Evolutionary conservation across 257 asterid species (phyloP).

Genomic region (Capsicum baccatum): DNA sequence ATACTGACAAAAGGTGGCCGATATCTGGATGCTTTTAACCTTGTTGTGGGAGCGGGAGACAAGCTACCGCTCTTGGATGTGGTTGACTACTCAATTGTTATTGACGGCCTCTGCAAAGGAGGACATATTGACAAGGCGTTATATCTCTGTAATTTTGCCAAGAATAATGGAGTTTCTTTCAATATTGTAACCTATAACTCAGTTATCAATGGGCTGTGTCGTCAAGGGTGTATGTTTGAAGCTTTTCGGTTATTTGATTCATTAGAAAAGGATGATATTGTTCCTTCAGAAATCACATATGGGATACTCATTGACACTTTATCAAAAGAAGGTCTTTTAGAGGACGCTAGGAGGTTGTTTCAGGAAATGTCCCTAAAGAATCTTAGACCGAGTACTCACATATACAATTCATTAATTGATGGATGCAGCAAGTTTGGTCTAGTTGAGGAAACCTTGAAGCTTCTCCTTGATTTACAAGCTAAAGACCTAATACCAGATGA

Average conservation of each 20-base stretch:
- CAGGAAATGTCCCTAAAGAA: constrained; percentile 64
- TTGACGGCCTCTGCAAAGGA: constrained; percentile 71
- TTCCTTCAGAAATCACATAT: constrained; percentile 77
- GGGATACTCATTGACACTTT: constrained; percentile 79
- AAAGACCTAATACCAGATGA: constrained; percentile 66
- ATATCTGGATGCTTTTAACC: constrained; percentile 70
- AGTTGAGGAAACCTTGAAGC: constrained; percentile 61
- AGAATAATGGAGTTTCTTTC: constrained; percentile 55
- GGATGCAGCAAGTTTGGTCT: constrained; percentile 74
- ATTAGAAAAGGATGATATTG: constrained; percentile 51
- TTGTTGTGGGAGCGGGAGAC: constrained; percentile 56
- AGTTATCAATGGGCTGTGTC: constrained; percentile 74
- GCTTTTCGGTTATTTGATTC: constrained; percentile 89
- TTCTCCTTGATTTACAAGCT: constrained; percentile 64
- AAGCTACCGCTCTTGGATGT: constrained; percentile 55
- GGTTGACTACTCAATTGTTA: constrained; percentile 60
- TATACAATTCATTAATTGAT: constrained; percentile 76
- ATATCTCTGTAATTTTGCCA: constrained; percentile 62
- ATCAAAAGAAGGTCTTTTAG: constrained; percentile 69
- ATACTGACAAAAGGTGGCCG: constrained; percentile 52
- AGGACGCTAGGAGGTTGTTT: constrained; percentile 66
- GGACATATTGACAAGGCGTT: constrained; percentile 62
- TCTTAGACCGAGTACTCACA: constrained; percentile 56
- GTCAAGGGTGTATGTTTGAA: constrained; percentile 78
- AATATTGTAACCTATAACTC: constrained; percentile 67